phyloP scores from a whole-genome alignment of 2,329 filamentous ascomycete genomes.

The Alternaria sp. region DNA sequence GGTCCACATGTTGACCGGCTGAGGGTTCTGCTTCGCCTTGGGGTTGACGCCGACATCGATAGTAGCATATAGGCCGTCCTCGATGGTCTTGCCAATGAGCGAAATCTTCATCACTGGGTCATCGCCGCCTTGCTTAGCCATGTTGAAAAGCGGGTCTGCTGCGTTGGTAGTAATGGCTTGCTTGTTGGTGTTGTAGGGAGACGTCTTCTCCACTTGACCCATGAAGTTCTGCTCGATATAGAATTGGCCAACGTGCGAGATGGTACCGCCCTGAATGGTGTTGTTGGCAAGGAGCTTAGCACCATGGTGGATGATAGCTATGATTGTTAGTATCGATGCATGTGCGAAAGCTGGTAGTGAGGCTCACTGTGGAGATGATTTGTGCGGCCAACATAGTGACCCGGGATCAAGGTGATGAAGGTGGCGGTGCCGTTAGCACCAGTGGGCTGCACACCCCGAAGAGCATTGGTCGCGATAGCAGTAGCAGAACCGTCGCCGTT shows the following conservation, averaged over 20 bases:
- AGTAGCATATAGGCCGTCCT: conserved; percentile 42
- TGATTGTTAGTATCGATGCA: conserved; percentile 1
- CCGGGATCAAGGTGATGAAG: conserved; percentile 60
- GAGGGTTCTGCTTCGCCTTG: conserved; percentile 34
- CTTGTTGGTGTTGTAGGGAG: conserved; percentile 57
- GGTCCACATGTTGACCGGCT: conserved; percentile 45
- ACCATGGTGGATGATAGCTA: conserved; percentile 50
- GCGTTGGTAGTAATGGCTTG: conserved; percentile 59
- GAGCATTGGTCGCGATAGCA: conserved; percentile 49
- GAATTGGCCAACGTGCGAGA: conserved; percentile 70
- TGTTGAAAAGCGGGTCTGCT: conserved; percentile 60
- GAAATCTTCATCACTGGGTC: conserved; percentile 68
- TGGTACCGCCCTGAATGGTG: conserved; percentile 60
- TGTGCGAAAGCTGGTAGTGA: background rate
- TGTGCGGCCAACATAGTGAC: conserved; percentile 49
- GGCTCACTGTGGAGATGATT: conserved; percentile 46
- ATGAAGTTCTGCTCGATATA: conserved; percentile 71
- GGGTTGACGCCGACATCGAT: conserved; percentile 47
- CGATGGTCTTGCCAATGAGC: conserved; percentile 58
- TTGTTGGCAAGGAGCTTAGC: conserved; percentile 58
- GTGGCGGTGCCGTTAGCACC: conserved; percentile 59
- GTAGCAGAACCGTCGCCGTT: conserved; percentile 43
- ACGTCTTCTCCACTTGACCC: conserved; percentile 57
- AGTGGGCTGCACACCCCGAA: conserved; percentile 60
- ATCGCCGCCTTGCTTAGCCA: conserved; percentile 58